Base-by-base conservation (phyloP, 768 basidiomycete species). In the Tulasnella calospora region DNA sequence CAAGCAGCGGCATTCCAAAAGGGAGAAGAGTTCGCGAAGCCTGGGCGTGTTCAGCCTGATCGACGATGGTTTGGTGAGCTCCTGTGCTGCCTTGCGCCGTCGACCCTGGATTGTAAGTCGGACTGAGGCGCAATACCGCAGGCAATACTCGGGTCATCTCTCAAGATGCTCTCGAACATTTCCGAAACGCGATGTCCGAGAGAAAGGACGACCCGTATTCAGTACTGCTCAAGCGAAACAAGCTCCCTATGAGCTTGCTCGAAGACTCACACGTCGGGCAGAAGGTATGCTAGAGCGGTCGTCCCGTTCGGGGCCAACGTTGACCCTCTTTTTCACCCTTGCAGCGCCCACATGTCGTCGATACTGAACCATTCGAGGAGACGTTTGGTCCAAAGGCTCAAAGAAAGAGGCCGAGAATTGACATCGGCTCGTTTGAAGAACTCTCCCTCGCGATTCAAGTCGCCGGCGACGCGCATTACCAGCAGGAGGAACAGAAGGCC, bases 131-230 rank as follows among this genome's bases (percentile, higher is more conserved):
- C 96, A 10, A 4, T 40, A 40, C 38, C 38, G 3, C 38, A 40
- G 38, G 97, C 67, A 99, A 99, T 85, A 99, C 98, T n/a, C 88
- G 98, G 83, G 97, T 98, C 46, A 98, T 99, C 83, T 96, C 95
- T 30, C 97, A 99, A 83, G 93, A 91, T 35, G 96, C 97, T 19
- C 86, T 99, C 82, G 96, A 98, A 83, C 98, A 98, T 84, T 99
- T 99, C 86, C 88, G 97, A 74, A 95, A 93, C 19, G 95, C 94
- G 82, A 89, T 99, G 69, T 88, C 89, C 33, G 87, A 89, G 17
- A 94, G 91, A 84, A 94, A 95, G 82, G 89, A 94, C 85, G 96
- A 99, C 82, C 98, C 98, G 0, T 99, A 99, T 83, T 96, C 95
- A 12, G 97, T 99, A 13, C 89, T 99, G 44, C 84, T 99, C 73